These are phyloP conservation scores for Epichloe typhina DNA, from an alignment of 2,329 filamentous ascomycete species.

Conservation along the genomic window DNA sequence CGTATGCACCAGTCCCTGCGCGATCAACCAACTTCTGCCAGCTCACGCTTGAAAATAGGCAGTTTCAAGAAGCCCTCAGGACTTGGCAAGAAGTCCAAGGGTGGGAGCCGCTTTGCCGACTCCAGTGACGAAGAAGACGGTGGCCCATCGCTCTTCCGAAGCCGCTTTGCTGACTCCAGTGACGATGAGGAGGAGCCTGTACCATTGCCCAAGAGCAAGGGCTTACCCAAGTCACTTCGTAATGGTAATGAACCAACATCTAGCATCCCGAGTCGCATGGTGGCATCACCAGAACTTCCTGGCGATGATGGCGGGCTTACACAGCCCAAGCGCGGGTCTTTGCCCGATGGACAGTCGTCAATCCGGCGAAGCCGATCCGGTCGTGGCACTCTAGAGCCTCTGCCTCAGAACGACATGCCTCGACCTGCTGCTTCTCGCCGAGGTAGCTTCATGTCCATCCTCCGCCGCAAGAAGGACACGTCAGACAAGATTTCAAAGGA, in stretches of 20 bases:
- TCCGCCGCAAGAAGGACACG: conserved; percentile 48
- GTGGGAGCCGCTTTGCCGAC: conserved; percentile 42
- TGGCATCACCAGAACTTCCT: conserved; percentile 43
- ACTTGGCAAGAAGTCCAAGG: conserved; percentile 26
- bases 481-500: conserved; percentile 41
- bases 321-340: conserved; percentile 8
- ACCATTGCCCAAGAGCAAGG: conserved; percentile 14
- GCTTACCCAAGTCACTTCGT: conserved; percentile 23
- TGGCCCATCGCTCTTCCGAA: conserved; percentile 28
- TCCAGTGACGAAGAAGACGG: conserved; percentile 46
- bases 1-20: conserved; percentile 35
- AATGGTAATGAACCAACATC: conserved; percentile 7
- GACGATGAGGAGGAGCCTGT: conserved; percentile 11
- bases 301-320: conserved; percentile 41
- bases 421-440: conserved; percentile 17
- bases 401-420: conserved; percentile 8
- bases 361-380: conserved; percentile 30
- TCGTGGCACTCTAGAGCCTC: conserved; percentile 21
- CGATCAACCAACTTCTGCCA: conserved; percentile 20
- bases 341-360: conserved; percentile 8
- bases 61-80: conserved; percentile 27
- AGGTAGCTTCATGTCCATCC: conserved; percentile 41
- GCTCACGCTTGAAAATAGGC: conserved; percentile 23
- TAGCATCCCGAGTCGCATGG: background rate
- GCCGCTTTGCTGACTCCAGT: conserved; percentile 40